Percentiles rank a stretch among this genome's conserved stretches.
phyloP scores from a whole-genome alignment of 805 yeast species.

The Ogataea angusta region DNA sequence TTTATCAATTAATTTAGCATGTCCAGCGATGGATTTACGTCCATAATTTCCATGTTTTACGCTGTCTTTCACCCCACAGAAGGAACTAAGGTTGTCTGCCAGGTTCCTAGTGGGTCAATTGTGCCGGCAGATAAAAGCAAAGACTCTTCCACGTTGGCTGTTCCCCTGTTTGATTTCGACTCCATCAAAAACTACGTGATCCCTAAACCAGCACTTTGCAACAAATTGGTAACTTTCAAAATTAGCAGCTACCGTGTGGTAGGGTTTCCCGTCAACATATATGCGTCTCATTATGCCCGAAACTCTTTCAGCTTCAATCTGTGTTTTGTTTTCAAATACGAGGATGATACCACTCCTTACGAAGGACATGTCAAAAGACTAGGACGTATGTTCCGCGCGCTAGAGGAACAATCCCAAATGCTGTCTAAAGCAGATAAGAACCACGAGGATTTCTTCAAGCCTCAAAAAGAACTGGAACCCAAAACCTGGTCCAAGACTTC shows the following conservation, averaged over 20 bases:
- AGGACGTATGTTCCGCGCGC: conserved; percentile 82
- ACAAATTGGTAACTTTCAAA: conserved; percentile 71
- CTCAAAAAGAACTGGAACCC: conserved; percentile 5
- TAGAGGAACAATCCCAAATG: conserved; percentile 84
- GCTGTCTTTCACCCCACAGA: conserved; percentile 94
- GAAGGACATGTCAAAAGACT: conserved; percentile 81
- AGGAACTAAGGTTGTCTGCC: conserved; percentile 88
- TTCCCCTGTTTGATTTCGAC: conserved; percentile 69
- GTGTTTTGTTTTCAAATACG: conserved; percentile 84
- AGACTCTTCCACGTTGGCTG: conserved; percentile 36
- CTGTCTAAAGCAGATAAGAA: conserved; percentile 55
- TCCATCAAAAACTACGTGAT: conserved; percentile 85
- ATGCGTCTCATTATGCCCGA: conserved; percentile 72
- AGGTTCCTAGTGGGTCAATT: conserved; percentile 79
- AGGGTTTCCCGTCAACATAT: conserved; percentile 86
- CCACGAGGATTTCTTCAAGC: conserved; percentile 40
- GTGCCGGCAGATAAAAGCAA: conserved; percentile 35
- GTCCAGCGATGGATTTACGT: conserved; percentile 64
- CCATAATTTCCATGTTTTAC: conserved; percentile 85
- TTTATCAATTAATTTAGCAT: conserved; percentile 9
- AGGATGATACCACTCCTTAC: conserved; percentile 78
- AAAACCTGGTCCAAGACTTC: conserved; percentile 18
- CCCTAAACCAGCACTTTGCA: conserved; percentile 90
- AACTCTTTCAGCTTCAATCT: conserved; percentile 92
- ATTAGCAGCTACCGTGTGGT: conserved; percentile 67